Conservation (phyloP, 192 early-diverging fungal species). For the Thoreauomyces humboldtii region DNA sequence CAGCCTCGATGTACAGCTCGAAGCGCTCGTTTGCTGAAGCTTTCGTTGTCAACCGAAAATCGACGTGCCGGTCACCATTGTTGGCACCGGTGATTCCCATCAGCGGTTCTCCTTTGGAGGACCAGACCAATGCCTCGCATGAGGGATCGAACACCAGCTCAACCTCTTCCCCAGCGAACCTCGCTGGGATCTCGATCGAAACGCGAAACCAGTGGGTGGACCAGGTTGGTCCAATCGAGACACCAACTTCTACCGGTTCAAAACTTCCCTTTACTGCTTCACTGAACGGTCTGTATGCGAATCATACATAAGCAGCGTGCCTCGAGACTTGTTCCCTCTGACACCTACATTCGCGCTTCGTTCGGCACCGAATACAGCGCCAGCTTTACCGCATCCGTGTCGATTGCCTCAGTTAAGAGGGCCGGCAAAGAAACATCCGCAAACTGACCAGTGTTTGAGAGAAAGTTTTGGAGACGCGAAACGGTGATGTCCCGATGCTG, state of each 20-base stretch:
- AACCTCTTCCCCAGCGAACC: constrained; percentile 73
- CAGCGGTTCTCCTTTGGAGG: constrained; percentile 71
- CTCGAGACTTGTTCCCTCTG: background rate
- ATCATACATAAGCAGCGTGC: background rate
- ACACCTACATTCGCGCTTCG: constrained; percentile 54
- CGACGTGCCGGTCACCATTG: constrained; percentile 54
- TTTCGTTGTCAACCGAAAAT: constrained; percentile 47
- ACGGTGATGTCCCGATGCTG: constrained; percentile 76
- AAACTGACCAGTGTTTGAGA: constrained; percentile 55
- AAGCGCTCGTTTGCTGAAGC: constrained; percentile 47
- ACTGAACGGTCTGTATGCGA: constrained; percentile 48
- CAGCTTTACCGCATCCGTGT: constrained; percentile 54
- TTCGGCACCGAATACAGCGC: constrained; percentile 66
- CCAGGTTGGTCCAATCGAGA: constrained; percentile 65
- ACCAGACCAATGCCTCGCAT: constrained; percentile 92
- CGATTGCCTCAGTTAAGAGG: constrained; percentile 46
- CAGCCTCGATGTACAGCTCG: constrained; percentile 85
- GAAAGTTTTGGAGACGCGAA: constrained; percentile 70
- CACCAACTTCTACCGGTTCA: constrained; percentile 65
- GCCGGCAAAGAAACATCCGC: constrained; percentile 65
- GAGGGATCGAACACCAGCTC: constrained; percentile 81
- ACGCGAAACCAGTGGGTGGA: constrained; percentile 45
- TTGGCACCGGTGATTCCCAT: constrained; percentile 86
- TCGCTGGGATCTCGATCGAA: constrained; percentile 65
- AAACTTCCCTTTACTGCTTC: constrained; percentile 74